phyloP scores from a whole-genome alignment of 768 basidiomycete genomes.

The Trametes sanguinea region DNA sequence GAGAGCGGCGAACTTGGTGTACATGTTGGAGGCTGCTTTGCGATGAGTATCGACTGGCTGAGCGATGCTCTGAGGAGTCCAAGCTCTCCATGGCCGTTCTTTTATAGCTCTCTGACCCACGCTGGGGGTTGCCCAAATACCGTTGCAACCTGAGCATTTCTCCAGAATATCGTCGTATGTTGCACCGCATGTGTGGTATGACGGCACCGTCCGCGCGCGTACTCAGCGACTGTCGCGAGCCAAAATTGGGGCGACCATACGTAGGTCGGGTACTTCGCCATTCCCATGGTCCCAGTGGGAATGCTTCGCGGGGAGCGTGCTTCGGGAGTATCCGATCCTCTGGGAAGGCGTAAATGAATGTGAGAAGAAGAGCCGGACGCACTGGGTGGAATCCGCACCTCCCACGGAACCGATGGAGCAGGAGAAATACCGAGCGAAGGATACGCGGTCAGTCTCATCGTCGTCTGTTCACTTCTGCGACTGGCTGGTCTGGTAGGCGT shows the following conservation, averaged over 20 bases:
- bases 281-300: constrained; percentile 13
- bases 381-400: constrained; percentile 5
- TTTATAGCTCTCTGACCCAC: constrained; percentile 3
- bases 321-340: not conserved
- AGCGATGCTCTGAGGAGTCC: constrained; percentile 9
- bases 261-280: not conserved
- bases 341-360: constrained; percentile 2
- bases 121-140: too few species aligned
- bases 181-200: not conserved
- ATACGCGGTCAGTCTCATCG: not conserved
- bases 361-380: constrained; percentile 3
- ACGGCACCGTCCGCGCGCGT: not conserved
- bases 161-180: not conserved
- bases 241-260: constrained; percentile 7
- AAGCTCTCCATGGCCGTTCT: not conserved
- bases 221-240: not conserved
- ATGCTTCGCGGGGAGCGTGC: not conserved
- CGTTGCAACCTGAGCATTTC: not conserved
- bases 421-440: not conserved
- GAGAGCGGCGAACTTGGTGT: constrained; percentile 13
- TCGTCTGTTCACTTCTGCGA: not conserved
- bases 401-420: constrained; percentile 7
- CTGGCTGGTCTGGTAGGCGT: not conserved
- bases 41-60: not conserved
- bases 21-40: constrained; percentile 6